A percentile compares a stretch with the other conserved stretches of the same genome.
Conservation (phyloP, 148 eudicot genomes). For the Persicaria maculosa region DNA sequence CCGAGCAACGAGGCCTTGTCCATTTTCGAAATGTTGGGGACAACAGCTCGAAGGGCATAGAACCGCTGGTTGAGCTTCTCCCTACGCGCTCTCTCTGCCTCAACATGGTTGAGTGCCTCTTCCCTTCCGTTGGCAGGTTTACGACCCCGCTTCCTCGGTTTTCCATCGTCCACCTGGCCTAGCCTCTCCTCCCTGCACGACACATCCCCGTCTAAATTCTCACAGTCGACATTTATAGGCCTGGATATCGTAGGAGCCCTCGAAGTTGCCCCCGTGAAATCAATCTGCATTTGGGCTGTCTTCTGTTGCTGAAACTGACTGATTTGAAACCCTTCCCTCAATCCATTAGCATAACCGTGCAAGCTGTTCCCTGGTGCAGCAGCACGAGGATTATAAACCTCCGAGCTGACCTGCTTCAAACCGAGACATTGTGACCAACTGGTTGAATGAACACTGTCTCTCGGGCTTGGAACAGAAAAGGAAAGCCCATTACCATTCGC, state of each 20-base stretch:
- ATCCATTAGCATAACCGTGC: slow-evolving; percentile 36
- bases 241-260: slow-evolving; percentile 29
- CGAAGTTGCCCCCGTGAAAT: slow-evolving; percentile 59
- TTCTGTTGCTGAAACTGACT: slow-evolving; percentile 42
- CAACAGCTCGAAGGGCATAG: slow-evolving; percentile 43
- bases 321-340: slow-evolving; percentile 35
- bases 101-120: slow-evolving; percentile 52
- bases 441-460: slow-evolving; percentile 34
- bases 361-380: slow-evolving; percentile 18
- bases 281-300: slow-evolving; percentile 54
- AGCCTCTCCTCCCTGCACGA: slow-evolving; percentile 41
- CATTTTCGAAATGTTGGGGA: slow-evolving; percentile 58
- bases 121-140: slow-evolving; percentile 66
- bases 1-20: slow-evolving; percentile 55
- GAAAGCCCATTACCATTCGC: slow-evolving; percentile 38
- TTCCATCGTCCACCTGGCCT: slow-evolving; percentile 27
- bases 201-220: slow-evolving; percentile 61
- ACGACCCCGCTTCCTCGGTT: slow-evolving; percentile 58
- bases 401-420: slow-evolving; percentile 26
- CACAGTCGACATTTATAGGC: slow-evolving; percentile 43
- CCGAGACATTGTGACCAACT: slow-evolving; percentile 38
- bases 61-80: slow-evolving; percentile 53
- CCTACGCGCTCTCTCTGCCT: slow-evolving; percentile 51
- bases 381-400: slow-evolving; percentile 35
- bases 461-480: slow-evolving; percentile 25